Conservation (phyloP, 345 rosid genomes). For the Ailanthus altissimus region DNA sequence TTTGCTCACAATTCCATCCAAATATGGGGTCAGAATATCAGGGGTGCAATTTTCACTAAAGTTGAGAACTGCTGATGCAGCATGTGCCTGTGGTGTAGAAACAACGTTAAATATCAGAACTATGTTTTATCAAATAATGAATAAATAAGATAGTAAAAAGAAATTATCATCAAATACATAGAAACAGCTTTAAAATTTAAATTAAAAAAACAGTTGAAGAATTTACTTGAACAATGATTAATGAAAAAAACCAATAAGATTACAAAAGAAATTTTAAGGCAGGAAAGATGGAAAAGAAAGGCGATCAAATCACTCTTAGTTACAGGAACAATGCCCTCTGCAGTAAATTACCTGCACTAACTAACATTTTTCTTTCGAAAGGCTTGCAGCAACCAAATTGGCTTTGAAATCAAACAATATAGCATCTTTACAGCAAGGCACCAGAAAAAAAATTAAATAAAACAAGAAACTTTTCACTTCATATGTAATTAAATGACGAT, state of each 20-base stretch:
- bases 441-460: neutral
- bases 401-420: neutral
- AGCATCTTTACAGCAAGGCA: neutral
- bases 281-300: neutral
- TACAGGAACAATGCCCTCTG: neutral
- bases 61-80: conserved; percentile 79
- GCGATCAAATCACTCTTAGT: neutral
- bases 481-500: neutral
- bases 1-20: conserved; percentile 74
- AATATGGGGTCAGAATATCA: conserved; percentile 61
- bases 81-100: conserved; percentile 53
- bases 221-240: neutral
- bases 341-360: neutral
- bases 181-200: conserved; percentile 1
- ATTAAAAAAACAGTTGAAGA: neutral
- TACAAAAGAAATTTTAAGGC: neutral
- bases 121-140: neutral
- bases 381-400: neutral
- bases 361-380: neutral
- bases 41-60: conserved; percentile 76
- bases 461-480: neutral
- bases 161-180: conserved; percentile 17
- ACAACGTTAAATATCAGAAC: neutral
- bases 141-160: neutral
- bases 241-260: neutral